Base-by-base conservation (phyloP, 768 basidiomycete genomes). In the Tephrocybe rancida region DNA sequence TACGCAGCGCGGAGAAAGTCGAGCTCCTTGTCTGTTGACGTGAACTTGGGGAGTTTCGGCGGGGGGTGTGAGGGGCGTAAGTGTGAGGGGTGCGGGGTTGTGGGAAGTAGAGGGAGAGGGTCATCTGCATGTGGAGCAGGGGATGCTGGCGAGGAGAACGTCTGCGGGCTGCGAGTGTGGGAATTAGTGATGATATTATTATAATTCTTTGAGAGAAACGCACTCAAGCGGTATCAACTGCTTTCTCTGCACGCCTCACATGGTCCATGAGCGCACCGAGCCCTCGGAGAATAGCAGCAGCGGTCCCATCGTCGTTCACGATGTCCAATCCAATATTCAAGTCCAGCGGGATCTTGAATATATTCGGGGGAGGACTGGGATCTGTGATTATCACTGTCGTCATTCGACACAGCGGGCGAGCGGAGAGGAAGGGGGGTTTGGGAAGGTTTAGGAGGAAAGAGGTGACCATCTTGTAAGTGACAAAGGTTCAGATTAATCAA, bases 41-140 rank as follows among this genome's bases (percentile, higher is more conserved):
- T n/a, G n/a, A n/a, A n/a, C n/a, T n/a, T n/a, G n/a, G n/a, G n/a
- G n/a, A n/a, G n/a, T n/a, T n/a, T n/a, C n/a, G n/a, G n/a, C n/a
- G n/a, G n/a, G 47, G 0, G 52, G 48, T n/a, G 48, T 46, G 2
- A 52, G 48, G 0, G 34, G 19, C 5, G 30, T n/a, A 42, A 47
- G 42, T 0, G 52, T 50, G 11, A 52, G 24, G 7, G 43, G 22
- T n/a, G n/a, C n/a, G n/a, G n/a, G n/a, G 11, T 43, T 39, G 1
- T 50, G 27, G 5, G 48, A 29, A 1, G 43, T 19, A 0, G 37
- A 37, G 4, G 56, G 52, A 0, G 41, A 44, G 5, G 42, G 45
- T 0, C 57, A 48, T 0, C 57, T 52, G n/a, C 57, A 58, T 0
- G 57, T 58, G 0, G 57, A 48, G 29, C 57, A 58, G 7, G 52